A percentile compares a stretch with the other conserved stretches of the same genome.
phyloP scores from a whole-genome alignment of 2,329 filamentous ascomycete species.

The Lecanicillium sp. region DNA sequence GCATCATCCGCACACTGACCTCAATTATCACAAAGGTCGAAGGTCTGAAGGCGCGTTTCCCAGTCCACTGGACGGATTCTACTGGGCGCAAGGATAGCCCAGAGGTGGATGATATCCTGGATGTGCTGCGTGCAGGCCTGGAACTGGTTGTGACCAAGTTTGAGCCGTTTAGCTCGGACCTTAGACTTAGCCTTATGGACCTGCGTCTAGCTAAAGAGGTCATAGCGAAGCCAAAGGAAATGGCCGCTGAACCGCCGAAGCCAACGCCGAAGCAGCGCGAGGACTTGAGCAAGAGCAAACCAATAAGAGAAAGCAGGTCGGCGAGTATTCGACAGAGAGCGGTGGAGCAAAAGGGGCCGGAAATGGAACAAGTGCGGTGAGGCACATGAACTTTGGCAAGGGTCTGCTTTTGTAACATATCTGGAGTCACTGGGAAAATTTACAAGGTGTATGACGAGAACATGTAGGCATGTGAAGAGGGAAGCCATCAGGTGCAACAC shows the following conservation, averaged over 20 bases:
- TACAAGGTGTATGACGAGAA: no score
- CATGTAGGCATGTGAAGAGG: no score
- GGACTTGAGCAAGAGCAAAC: constrained; percentile 23
- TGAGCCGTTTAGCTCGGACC: constrained; percentile 61
- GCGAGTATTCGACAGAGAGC: constrained; percentile 9
- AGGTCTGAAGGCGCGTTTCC: constrained; percentile 48
- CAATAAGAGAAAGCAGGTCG: constrained; percentile 17
- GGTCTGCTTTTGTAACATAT: no score
- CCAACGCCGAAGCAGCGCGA: constrained; percentile 12
- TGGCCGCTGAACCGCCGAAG: constrained; percentile 13
- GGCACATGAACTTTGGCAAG: neutral
- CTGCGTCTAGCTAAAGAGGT: constrained; percentile 66
- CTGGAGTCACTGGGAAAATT: no score
- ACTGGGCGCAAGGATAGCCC: constrained; percentile 43
- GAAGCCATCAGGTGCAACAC: neutral
- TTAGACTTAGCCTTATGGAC: constrained; percentile 63
- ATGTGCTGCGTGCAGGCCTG: constrained; percentile 57
- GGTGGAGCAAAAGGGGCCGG: constrained; percentile 1
- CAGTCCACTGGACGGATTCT: constrained; percentile 74
- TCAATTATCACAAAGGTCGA: constrained; percentile 61
- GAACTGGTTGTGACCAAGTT: constrained; percentile 61
- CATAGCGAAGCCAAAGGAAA: constrained; percentile 20
- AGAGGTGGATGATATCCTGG: constrained; percentile 65
- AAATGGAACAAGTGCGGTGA: constrained; percentile 17
- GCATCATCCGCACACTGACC: constrained; percentile 67